Percentiles rank a stretch among this genome's conserved stretches.
Conservation (phyloP, 1,284 basidiomycete species). For the Schizophyllum commune region DNA sequence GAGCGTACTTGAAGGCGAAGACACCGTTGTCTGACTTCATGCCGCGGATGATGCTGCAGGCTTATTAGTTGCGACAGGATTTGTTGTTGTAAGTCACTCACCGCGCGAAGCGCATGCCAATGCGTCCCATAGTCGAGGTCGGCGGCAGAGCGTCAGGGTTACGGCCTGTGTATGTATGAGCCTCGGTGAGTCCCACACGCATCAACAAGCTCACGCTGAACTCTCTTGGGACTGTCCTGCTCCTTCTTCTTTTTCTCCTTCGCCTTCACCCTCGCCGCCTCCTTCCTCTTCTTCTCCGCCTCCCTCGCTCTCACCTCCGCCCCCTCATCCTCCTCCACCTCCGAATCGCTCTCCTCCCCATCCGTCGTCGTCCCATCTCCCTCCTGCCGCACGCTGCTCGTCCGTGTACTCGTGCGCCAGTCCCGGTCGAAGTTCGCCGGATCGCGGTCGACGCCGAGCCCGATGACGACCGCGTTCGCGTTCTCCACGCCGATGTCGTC, state of each 20-base stretch:
- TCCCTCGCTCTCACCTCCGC: neutral
- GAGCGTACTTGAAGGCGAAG: conserved; percentile 28
- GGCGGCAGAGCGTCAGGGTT: conserved; percentile 15
- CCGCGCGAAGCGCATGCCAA: conserved; percentile 8
- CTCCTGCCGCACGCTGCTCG: neutral
- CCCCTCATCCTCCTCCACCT: conserved; percentile 10
- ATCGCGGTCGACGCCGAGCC: conserved; percentile 11
- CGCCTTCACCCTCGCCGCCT: conserved; percentile 4
- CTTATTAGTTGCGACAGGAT: neutral
- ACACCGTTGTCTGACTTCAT: conserved; percentile 13
- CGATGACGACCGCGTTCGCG: conserved; percentile 20
- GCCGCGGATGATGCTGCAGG: conserved; percentile 8
- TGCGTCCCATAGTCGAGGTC: conserved; percentile 10
- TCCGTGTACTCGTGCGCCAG: neutral
- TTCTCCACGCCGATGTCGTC: conserved; percentile 16
- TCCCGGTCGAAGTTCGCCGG: conserved; percentile 22
- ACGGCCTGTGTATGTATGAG: conserved; percentile 4
- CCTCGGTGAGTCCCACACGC: neutral
- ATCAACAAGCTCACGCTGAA: no score
- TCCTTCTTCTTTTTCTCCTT: neutral
- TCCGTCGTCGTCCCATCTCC: conserved; percentile 6
- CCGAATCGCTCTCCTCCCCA: conserved; percentile 11
- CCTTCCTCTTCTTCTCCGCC: neutral
- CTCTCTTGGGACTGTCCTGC: no score
- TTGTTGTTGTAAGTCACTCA: neutral